Evolutionary conservation across 805 yeast species (phyloP).

Genomic region (Yamadazyma paraphyllophila): DNA sequence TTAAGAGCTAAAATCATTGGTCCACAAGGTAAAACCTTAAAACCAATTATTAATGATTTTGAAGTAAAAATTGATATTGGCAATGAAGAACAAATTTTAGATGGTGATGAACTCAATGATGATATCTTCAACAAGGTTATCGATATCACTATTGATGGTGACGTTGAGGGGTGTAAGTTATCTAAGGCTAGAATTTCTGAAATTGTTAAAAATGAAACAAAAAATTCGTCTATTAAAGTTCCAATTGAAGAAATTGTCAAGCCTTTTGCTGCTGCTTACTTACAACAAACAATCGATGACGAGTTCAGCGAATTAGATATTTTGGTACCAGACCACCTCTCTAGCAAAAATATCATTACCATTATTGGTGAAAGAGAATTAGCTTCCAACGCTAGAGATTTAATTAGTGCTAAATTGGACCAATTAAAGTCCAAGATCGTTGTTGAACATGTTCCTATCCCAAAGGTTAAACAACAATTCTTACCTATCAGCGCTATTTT

Average conservation of each 20-base stretch:
- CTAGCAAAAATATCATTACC: constrained; percentile 39
- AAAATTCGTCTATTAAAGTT: constrained; percentile 50
- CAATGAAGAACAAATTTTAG: constrained; percentile 28
- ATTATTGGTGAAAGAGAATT: constrained; percentile 72
- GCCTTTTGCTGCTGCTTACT: constrained; percentile 43
- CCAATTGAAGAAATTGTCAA: constrained; percentile 42
- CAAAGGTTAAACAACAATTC: constrained; percentile 66
- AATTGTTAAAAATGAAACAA: constrained; percentile 75
- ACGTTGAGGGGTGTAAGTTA: constrained; percentile 71
- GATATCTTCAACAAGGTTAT: constrained; percentile 62
- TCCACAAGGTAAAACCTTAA: constrained; percentile 76
- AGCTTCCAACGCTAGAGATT: constrained; percentile 54
- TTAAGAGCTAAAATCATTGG: constrained; percentile 83
- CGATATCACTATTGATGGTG: constrained; percentile 73
- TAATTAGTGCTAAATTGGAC: constrained; percentile 46
- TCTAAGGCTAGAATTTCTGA: constrained; percentile 70
- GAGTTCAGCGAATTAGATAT: constrained; percentile 29
- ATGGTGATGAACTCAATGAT: constrained; percentile 43
- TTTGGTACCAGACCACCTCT: constrained; percentile 35
- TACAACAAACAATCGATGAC: constrained; percentile 22
- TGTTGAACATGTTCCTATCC: constrained; percentile 60
- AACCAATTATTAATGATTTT: constrained; percentile 69
- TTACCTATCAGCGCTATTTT: constrained; percentile 56
- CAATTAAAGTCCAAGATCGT: constrained; percentile 44
- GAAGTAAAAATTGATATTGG: constrained; percentile 73